These are phyloP conservation scores for Priceomyces carsonii DNA, from an alignment of 805 yeast species.

Conservation along the genomic window DNA sequence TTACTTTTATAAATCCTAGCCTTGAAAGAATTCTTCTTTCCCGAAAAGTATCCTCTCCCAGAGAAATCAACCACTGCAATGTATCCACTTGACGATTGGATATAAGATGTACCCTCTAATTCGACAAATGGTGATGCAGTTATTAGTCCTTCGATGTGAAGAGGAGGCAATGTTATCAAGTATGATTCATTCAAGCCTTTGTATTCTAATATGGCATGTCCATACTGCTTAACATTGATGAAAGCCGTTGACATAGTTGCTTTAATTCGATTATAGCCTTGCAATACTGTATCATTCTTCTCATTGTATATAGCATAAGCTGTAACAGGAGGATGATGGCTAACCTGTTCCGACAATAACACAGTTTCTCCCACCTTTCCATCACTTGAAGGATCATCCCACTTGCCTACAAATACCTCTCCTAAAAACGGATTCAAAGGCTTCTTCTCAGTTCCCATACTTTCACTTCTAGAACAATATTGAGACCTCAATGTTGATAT, in stretches of 20 bases:
- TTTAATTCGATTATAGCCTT: constrained; percentile 89
- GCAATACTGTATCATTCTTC: constrained; percentile 63
- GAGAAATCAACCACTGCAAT: constrained; percentile 71
- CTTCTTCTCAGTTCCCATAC: constrained; percentile 94
- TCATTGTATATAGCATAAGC: constrained; percentile 83
- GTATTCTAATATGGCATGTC: constrained; percentile 78
- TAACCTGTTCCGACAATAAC: constrained; percentile 86
- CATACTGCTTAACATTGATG: constrained; percentile 85
- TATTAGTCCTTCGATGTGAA: constrained; percentile 91
- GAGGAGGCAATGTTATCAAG: constrained; percentile 85
- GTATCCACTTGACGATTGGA: constrained; percentile 81
- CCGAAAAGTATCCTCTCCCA: constrained; percentile 94
- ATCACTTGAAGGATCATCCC: constrained; percentile 58
- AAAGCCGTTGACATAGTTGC: constrained; percentile 81
- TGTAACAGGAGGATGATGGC: constrained; percentile 98
- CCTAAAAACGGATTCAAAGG: constrained; percentile 97
- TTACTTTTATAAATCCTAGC: constrained; percentile 69
- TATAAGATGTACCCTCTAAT: constrained; percentile 83
- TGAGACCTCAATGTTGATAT: constrained; percentile 89
- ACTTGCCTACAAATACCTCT: constrained; percentile 88
- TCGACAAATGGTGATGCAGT: constrained; percentile 94
- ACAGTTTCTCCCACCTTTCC: constrained; percentile 70
- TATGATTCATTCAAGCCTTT: constrained; percentile 66
- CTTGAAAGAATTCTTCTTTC: constrained; percentile 91
- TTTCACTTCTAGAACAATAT: constrained; percentile 89